Conservation (phyloP, 2,329 filamentous ascomycete species). For the Aspergillus viridinutans region DNA sequence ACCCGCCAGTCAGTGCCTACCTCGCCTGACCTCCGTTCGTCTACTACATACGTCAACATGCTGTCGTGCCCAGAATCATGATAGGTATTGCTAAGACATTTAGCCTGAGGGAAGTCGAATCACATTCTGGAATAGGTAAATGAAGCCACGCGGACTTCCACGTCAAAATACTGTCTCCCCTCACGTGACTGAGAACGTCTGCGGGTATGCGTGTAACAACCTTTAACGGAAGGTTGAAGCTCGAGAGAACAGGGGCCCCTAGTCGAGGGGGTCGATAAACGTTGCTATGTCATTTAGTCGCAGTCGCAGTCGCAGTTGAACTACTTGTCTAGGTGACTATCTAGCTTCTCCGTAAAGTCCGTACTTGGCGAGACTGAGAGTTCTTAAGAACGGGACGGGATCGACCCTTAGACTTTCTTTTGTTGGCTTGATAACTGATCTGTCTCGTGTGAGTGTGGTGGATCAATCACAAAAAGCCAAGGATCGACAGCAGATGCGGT, state of each 20-base stretch:
- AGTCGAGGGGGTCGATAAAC: not conserved
- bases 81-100: not conserved
- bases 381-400: not conserved
- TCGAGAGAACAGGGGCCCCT: not conserved
- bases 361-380: not conserved
- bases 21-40: not conserved
- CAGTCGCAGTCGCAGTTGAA: too few relatives aligned
- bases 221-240: not conserved
- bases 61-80: not conserved
- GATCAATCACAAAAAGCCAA: not conserved
- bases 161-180: not conserved
- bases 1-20: not conserved
- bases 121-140: not conserved
- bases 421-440: not conserved
- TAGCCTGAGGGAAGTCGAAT: not conserved
- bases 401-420: not conserved
- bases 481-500: not conserved
- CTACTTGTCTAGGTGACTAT: not conserved
- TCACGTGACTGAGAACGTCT: constrained; percentile 18
- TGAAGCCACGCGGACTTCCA: not conserved
- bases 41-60: not conserved
- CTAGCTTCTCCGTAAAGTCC: not conserved
- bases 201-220: constrained; percentile 16
- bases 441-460: not conserved
- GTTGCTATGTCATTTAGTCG: not conserved